These are phyloP conservation scores for Salvia hispanica DNA, from an alignment of 257 asterid species.

Conservation along the genomic window DNA sequence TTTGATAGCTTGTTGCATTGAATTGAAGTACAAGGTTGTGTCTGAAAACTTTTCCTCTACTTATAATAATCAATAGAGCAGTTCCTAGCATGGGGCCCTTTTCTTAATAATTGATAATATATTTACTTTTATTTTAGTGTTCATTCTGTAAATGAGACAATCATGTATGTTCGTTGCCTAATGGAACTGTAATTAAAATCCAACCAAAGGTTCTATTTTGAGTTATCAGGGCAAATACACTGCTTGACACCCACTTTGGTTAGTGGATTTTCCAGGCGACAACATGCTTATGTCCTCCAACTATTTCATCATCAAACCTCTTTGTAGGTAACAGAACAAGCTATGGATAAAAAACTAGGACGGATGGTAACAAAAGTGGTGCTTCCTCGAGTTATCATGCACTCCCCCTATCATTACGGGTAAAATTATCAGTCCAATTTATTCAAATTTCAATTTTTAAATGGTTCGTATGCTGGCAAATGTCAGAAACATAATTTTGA, in stretches of 20 bases:
- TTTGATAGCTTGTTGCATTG: neutral
- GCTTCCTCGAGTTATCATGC: constrained; percentile 95
- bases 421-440: constrained; percentile 21
- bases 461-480: constrained; percentile 1
- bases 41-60: neutral
- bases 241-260: constrained; percentile 3
- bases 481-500: neutral
- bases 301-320: constrained; percentile 14
- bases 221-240: neutral
- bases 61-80: neutral
- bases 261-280: neutral
- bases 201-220: neutral
- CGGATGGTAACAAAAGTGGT: constrained; percentile 78
- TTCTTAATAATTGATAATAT: neutral
- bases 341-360: constrained; percentile 83
- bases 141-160: neutral
- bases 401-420: constrained; percentile 92
- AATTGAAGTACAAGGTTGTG: neutral
- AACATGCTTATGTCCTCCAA: constrained; percentile 4
- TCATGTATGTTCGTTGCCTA: neutral
- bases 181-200: neutral
- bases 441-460: neutral
- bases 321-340: constrained; percentile 76
- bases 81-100: neutral
- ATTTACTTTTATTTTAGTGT: neutral